Percentiles rank a stretch among this genome's conserved stretches.
Evolutionary conservation across 306 rosid species (phyloP).

Genomic region (Cucurbita argyrosperma): DNA sequence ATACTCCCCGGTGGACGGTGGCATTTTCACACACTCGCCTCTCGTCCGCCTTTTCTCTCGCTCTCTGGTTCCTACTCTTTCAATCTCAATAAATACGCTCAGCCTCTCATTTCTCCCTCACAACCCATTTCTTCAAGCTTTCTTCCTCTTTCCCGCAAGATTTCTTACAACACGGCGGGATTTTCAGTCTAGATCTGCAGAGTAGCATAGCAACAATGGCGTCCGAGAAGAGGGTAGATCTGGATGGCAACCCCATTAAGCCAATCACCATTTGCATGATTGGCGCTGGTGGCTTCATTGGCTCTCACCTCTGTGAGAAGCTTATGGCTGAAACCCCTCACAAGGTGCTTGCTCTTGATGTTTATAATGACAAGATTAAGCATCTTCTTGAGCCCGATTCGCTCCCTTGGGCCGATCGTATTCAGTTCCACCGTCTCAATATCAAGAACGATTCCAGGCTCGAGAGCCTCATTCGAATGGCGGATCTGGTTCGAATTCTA

Average conservation of each 20-base stretch:
- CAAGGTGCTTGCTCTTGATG: slow-evolving; percentile 66
- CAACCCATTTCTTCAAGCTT: not conserved
- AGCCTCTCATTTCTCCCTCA: not conserved
- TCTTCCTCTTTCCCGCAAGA: not conserved
- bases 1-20: not conserved
- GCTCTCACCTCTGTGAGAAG: slow-evolving; percentile 88
- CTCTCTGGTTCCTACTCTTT: slow-evolving; percentile 2
- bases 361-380: slow-evolving; percentile 79
- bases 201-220: slow-evolving; percentile 25
- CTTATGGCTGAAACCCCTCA: slow-evolving; percentile 68
- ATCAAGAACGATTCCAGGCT: slow-evolving; percentile 83
- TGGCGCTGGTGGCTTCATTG: slow-evolving; percentile 92
- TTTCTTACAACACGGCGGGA: not conserved
- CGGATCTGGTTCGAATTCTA: slow-evolving; percentile 54
- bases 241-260: slow-evolving; percentile 59
- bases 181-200: not conserved
- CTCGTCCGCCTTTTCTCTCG: not conserved
- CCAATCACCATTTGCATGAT: slow-evolving; percentile 85
- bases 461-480: slow-evolving; percentile 73
- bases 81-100: slow-evolving; percentile 1
- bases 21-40: not conserved
- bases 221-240: slow-evolving; percentile 50
- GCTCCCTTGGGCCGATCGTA: slow-evolving; percentile 58
- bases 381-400: slow-evolving; percentile 64
- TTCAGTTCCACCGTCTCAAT: slow-evolving; percentile 82